Evolutionary conservation across 768 basidiomycete genomes (phyloP).

Genomic region (Mycena vulgaris): DNA sequence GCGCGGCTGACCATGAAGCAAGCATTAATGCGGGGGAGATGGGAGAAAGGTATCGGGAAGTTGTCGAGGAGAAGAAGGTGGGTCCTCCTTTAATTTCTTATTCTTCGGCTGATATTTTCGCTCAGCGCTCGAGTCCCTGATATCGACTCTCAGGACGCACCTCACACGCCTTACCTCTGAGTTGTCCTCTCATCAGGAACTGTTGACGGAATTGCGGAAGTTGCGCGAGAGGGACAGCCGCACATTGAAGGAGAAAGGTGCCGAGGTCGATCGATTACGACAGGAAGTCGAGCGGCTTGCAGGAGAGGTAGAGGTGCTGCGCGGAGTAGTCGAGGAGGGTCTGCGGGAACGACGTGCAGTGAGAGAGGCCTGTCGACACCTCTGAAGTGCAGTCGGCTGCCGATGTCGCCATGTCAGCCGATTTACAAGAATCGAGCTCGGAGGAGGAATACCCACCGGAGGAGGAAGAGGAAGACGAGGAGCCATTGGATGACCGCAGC

Average conservation of each 20-base stretch:
- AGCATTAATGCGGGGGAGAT: conserved; percentile 55
- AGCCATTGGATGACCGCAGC: conserved; percentile 30
- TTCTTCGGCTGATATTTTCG: conserved; percentile 27
- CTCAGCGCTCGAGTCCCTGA: conserved; percentile 85
- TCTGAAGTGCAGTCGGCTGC: conserved; percentile 46
- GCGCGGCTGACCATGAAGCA: conserved; percentile 45
- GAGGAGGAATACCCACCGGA: conserved; percentile 44
- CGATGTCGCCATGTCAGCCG: conserved; percentile 53
- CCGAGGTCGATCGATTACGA: conserved; percentile 77
- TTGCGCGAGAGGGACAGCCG: conserved; percentile 75
- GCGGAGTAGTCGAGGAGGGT: conserved; percentile 90
- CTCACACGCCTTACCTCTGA: conserved; percentile 85
- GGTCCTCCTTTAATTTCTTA: conserved; percentile 26
- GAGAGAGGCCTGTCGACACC: conserved; percentile 55
- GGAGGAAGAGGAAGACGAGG: conserved; percentile 47
- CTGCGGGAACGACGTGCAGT: conserved; percentile 78
- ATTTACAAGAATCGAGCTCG: conserved; percentile 45
- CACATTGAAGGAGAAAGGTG: conserved; percentile 70
- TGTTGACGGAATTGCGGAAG: conserved; percentile 76
- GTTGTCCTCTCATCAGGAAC: conserved; percentile 80
- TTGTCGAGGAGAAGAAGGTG: conserved; percentile 92
- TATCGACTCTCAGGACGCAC: conserved; percentile 80
- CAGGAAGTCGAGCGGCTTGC: conserved; percentile 86
- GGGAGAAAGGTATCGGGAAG: conserved; percentile 75
- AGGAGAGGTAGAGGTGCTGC: conserved; percentile 89